phyloP scores from a whole-genome alignment of 2,329 filamentous ascomycete genomes.

The Diaporthe citriasiana region DNA sequence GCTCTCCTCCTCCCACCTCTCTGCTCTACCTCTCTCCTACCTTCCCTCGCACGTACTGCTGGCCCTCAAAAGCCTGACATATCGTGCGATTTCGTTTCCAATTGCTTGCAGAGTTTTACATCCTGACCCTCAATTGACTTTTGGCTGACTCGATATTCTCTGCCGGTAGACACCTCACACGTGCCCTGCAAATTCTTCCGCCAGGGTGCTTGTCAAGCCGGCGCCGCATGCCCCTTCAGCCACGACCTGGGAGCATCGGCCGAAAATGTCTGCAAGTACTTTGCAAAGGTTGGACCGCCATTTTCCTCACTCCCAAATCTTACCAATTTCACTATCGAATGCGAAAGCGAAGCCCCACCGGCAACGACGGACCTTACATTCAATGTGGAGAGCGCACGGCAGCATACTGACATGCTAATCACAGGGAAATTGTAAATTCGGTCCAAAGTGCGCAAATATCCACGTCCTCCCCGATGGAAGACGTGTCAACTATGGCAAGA shows the following conservation, averaged over 20 bases:
- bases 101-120: slow-evolving; percentile 7
- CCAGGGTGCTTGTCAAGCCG: slow-evolving; percentile 95
- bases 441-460: slow-evolving; percentile 95
- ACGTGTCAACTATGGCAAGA: slow-evolving; percentile 85
- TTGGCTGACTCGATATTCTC: slow-evolving; percentile 39
- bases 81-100: slow-evolving; percentile 7
- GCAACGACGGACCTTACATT: neutral
- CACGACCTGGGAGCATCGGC: slow-evolving; percentile 89
- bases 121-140: slow-evolving; percentile 29
- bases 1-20: neutral
- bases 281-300: slow-evolving; percentile 82
- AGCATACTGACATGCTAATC: slow-evolving; percentile 35
- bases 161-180: slow-evolving; percentile 86
- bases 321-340: neutral
- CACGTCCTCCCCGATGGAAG: slow-evolving; percentile 95
- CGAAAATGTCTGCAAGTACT: slow-evolving; percentile 98
- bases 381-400: neutral
- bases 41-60: slow-evolving; percentile 6
- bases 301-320: neutral
- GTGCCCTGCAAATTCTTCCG: slow-evolving; percentile 99
- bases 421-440: slow-evolving; percentile 98
- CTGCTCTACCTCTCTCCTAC: neutral
- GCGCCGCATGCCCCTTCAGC: slow-evolving; percentile 94
- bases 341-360: neutral
- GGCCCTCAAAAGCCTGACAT: neutral